Evolutionary conservation across 352 stramenopile genomes (phyloP), one percentile per base, ranked within the genome.

Genomic region (Peronosclerospora sorghi): DNA sequence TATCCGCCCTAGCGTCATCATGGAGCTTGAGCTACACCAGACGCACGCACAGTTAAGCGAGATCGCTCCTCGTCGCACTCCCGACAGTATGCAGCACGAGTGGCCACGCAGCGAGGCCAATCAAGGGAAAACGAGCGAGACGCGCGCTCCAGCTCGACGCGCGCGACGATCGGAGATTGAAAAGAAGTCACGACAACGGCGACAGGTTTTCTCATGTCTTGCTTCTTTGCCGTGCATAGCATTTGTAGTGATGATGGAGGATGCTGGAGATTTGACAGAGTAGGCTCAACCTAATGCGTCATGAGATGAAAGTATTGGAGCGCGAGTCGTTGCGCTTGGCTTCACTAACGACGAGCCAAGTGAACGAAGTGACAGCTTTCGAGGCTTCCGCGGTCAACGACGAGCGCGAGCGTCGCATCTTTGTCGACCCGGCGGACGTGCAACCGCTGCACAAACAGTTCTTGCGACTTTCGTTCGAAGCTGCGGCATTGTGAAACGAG

Each of bases 111-210:
- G 4, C 21, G 21, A 26, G 21, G 21, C 21, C 21, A 26, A 6
- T 7, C 3, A 26, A 26, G 21, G 21, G 28, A 46, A 46, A 6
- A 61, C 44, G 7, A 37, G 24, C 6, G 19, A 10, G 0, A 38
- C 23, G 1, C 18, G 29, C 28, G 19, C 41, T 21, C 27, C 23
- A 19, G 37, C 46, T 0, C 58, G 68, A 46, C 72, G 72, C 13
- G 60, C 65, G 4, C 45, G 64, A 1, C 56, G 72, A 14, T 75
- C 66, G 15, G 72, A 81, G 62, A 81, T 84, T 39, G 72, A 84
- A 50, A 64, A 65, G 41, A 62, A 68, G 30, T 84, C 72, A 14
- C 63, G 72, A 5, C 57, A 80, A 45, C 61, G 72, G 15, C 68
- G 64, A 18, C 50, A 73, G 51, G 51, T 59, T 20, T 29, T 26